Percentiles rank a stretch among this genome's conserved stretches.
phyloP scores from a whole-genome alignment of 495 filamentous ascomycete genomes.

The Penicillium simplicissimum region DNA sequence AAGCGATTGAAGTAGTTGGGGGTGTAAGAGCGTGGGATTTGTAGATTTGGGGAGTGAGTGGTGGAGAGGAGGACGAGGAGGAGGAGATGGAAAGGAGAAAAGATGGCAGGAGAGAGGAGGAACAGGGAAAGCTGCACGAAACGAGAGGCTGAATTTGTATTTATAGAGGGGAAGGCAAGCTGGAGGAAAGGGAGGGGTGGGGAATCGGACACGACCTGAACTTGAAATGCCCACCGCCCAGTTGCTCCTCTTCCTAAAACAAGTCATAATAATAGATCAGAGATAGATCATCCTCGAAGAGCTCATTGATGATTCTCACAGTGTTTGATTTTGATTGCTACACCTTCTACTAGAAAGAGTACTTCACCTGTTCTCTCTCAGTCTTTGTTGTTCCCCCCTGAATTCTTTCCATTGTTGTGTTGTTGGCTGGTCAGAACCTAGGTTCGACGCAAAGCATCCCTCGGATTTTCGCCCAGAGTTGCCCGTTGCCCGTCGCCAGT shows the following conservation, averaged over 20 bases:
- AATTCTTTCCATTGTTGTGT: neutral
- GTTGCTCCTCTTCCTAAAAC: neutral
- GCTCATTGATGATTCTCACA: neutral
- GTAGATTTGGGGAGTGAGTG: constrained; percentile 3
- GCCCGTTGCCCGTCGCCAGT: too few species aligned
- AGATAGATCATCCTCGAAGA: neutral
- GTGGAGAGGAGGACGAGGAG: neutral
- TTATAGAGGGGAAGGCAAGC: constrained; percentile 26
- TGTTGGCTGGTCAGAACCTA: neutral
- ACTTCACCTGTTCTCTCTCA: neutral
- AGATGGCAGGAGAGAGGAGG: constrained; percentile 10
- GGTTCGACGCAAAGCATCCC: neutral
- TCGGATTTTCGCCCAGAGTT: neutral
- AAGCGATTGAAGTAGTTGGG: constrained; percentile 9
- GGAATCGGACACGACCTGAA: constrained; percentile 1
- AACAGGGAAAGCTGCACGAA: constrained; percentile 9
- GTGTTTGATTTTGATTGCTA: neutral
- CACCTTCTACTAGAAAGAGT: neutral
- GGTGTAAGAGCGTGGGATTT: neutral
- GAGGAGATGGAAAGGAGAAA: neutral
- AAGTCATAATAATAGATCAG: neutral
- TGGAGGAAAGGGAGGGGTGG: constrained; percentile 22
- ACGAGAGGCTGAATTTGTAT: constrained; percentile 25
- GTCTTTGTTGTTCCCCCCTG: neutral
- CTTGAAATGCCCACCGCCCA: neutral